Conservation (phyloP, 1,284 basidiomycete genomes). For the Fomitopsis schrenkii region DNA sequence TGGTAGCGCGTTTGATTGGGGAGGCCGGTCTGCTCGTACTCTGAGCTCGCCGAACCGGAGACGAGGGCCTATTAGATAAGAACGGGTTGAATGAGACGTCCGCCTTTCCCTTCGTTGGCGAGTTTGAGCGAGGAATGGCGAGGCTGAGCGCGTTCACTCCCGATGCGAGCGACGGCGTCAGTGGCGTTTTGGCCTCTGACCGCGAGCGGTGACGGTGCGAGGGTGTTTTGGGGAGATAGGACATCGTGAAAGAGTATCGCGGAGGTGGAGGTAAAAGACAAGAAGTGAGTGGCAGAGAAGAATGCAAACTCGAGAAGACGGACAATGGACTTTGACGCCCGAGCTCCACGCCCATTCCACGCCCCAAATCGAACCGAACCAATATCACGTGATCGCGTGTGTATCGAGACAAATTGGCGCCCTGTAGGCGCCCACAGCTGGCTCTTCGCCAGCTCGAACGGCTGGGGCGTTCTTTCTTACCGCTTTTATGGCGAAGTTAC, state of each 20-base stretch:
- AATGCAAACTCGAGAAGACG: not conserved
- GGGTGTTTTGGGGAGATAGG: conserved; percentile 55
- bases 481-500: too few species aligned
- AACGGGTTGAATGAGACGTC: conserved; percentile 59
- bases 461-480: too few species aligned
- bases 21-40: conserved; percentile 48
- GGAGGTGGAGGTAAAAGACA: not conserved
- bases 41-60: conserved; percentile 53
- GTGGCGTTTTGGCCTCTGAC: conserved; percentile 68
- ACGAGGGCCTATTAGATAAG: conserved; percentile 51
- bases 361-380: not conserved
- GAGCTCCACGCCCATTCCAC: not conserved
- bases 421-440: too few species aligned
- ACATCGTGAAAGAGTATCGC: conserved; percentile 17
- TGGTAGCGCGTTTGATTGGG: conserved; percentile 56
- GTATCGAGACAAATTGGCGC: too few species aligned
- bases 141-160: conserved; percentile 53
- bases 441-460: too few species aligned
- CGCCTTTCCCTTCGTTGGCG: conserved; percentile 30
- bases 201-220: conserved; percentile 52
- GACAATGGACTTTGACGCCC: too few species aligned
- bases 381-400: not conserved
- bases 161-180: conserved; percentile 61
- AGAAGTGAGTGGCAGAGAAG: not conserved
- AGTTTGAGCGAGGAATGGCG: conserved; percentile 28